These are phyloP conservation scores for Trypanosomatidae sp. DNA, from an alignment of 208 protist species.

Conservation along the genomic window DNA sequence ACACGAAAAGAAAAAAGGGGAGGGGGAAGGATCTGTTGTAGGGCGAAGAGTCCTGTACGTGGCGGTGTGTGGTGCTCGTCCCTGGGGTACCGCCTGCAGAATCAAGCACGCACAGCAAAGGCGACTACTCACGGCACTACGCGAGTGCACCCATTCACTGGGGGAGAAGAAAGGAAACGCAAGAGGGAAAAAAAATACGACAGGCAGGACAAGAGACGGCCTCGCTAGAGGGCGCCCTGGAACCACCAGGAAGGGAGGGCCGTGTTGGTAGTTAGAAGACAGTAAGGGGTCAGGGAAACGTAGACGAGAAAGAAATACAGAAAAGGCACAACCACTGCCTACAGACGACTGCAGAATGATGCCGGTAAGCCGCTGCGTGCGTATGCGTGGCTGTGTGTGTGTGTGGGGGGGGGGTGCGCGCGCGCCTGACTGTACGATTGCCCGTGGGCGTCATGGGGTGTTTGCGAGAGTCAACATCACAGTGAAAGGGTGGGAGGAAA, in stretches of 20 bases:
- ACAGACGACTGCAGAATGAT: not conserved
- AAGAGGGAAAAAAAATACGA: not conserved
- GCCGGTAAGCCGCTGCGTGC: not conserved
- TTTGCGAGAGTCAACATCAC: not conserved
- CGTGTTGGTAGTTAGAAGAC: not conserved
- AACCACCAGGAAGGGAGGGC: not conserved
- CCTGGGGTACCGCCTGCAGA: not conserved
- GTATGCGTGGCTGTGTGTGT: not conserved
- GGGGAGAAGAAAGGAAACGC: not conserved
- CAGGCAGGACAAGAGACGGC: not conserved
- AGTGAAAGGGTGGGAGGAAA: not conserved
- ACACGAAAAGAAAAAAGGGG: not conserved
- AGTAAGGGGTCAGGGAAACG: not conserved
- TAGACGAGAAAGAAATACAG: not conserved
- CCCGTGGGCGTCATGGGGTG: not conserved
- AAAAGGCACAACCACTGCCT: not conserved
- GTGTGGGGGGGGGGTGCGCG: not conserved
- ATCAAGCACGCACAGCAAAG: not conserved
- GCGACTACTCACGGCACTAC: not conserved
- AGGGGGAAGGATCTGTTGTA: not conserved
- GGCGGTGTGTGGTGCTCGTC: not conserved
- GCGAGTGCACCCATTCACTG: not conserved
- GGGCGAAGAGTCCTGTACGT: no score
- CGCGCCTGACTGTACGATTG: not conserved
- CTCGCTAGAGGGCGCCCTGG: not conserved